Base-by-base conservation (phyloP, 179 eudicot genomes). In the Silene coronaria region DNA sequence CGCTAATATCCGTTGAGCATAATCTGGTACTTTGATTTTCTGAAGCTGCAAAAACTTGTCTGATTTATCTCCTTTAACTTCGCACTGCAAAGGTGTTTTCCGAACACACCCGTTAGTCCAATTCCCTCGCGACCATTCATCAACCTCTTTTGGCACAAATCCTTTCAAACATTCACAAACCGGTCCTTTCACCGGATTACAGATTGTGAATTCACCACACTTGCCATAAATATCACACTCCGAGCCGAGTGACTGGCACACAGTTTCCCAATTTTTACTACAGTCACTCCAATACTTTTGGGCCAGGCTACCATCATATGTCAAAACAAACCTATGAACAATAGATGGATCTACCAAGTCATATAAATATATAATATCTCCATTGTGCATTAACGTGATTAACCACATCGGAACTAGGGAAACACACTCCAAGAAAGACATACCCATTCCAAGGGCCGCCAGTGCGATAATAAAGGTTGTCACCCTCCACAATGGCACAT, bases 51-150 rank as follows among this genome's bases (percentile, higher is more conserved):
- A 64, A 74, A 87, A 84, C 13, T 86, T 79, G 8, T 88, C 88
- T 72, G 71, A 7, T 30, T 75, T 78, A 1, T 73, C 77, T 5
- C 55, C 71, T 38, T 8, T 3, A 53, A 0, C 8, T 0, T 72
- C 53, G 46, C 80, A 73, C 3, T 84, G 77, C 68, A 86, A 75
- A n/a, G 38, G 71, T 24, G 78, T 69, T 65, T 42, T 82, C 61
- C 88, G 71, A 6, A 21, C 57, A 70, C 91, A 88, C n/a, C 89
- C 91, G 24, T 79, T 30, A 45, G 60, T 76, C 81, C 86, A 86
- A 77, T 85, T 83, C 0, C 80, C 84, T n/a, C 4, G 70, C 2
- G 61, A 71, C 89, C 91, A 88, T 76, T 84, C 87, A 53, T 83
- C 72, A 0, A 3, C 14, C 0, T 60, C 19, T 14, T 48, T 82